Conservation (phyloP, 768 basidiomycete genomes). For the Lactarius sanguifluus region DNA sequence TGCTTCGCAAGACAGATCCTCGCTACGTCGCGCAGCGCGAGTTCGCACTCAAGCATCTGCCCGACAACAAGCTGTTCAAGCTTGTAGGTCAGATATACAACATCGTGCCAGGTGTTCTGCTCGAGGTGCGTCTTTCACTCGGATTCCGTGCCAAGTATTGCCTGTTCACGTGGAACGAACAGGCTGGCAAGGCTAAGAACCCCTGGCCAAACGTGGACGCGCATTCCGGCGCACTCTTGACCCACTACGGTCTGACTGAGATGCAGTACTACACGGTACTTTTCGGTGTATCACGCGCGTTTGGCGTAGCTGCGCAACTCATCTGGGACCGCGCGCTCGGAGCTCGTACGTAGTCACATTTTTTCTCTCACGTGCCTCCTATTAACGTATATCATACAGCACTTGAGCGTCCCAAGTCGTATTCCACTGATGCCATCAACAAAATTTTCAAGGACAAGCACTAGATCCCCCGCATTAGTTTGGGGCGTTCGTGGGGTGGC, state of each 20-base stretch:
- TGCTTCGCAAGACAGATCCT: constrained; percentile 88
- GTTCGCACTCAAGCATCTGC: constrained; percentile 83
- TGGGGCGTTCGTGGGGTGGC: constrained; percentile 9
- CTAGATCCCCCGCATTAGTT: constrained; percentile 23
- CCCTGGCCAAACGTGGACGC: constrained; percentile 98
- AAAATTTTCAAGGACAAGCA: constrained; percentile 71
- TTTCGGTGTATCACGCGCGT: constrained; percentile 94
- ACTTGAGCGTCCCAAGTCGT: constrained; percentile 89
- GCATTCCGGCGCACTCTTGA: constrained; percentile 88
- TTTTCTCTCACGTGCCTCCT: constrained; percentile 1
- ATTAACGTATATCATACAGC: constrained; percentile 41
- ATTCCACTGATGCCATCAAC: constrained; percentile 76
- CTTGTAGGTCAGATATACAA: constrained; percentile 88
- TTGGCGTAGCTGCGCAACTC: constrained; percentile 84
- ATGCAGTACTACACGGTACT: constrained; percentile 98
- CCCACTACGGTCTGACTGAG: constrained; percentile 82
- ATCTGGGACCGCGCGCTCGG: constrained; percentile 94
- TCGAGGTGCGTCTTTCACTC: constrained; percentile 56
- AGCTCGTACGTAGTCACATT: constrained; percentile 60
- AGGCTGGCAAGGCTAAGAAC: constrained; percentile 92
- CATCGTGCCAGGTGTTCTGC: constrained; percentile 85
- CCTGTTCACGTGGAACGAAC: constrained; percentile 6
- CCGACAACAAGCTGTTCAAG: constrained; percentile 89
- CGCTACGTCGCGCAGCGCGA: constrained; percentile 89
- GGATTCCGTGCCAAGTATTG: not conserved